A percentile compares a stretch with the other conserved stretches of the same genome.
Conservation (phyloP, 768 basidiomycete genomes). For the Filobasidium wieringae region DNA sequence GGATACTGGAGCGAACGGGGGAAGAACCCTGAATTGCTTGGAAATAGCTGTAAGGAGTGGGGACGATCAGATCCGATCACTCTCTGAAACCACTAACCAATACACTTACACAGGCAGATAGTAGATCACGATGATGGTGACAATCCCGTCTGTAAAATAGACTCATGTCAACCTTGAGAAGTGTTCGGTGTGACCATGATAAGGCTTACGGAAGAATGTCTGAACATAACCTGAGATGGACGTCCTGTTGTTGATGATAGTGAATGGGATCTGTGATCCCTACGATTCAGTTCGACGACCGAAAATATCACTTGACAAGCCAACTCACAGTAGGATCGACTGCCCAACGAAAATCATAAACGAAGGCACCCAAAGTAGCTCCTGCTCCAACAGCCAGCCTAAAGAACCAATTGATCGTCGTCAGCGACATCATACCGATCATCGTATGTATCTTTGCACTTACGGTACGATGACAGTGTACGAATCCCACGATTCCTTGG, state of each 20-base stretch:
- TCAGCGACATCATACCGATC: background rate
- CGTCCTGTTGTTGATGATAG: slow-evolving; percentile 2
- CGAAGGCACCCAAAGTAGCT: background rate
- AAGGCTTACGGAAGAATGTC: background rate
- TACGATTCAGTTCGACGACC: background rate
- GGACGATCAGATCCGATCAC: too few relatives aligned
- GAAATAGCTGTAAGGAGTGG: background rate
- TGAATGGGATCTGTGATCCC: background rate
- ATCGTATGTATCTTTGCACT: background rate
- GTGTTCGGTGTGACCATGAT: background rate
- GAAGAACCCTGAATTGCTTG: background rate
- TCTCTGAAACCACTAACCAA: background rate
- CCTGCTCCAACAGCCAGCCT: background rate
- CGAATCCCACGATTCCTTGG: background rate
- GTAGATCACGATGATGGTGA: slow-evolving; percentile 1
- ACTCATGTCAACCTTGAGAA: background rate
- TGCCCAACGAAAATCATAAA: background rate
- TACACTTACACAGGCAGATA: slow-evolving; percentile 1
- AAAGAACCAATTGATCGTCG: too few relatives aligned
- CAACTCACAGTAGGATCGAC: background rate
- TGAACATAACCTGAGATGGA: background rate
- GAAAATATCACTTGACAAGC: background rate
- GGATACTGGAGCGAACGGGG: background rate
- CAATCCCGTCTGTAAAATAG: background rate
- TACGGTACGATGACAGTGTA: slow-evolving; percentile 1